Conservation (phyloP, 768 basidiomycete species). For the Pholiota microspora region DNA sequence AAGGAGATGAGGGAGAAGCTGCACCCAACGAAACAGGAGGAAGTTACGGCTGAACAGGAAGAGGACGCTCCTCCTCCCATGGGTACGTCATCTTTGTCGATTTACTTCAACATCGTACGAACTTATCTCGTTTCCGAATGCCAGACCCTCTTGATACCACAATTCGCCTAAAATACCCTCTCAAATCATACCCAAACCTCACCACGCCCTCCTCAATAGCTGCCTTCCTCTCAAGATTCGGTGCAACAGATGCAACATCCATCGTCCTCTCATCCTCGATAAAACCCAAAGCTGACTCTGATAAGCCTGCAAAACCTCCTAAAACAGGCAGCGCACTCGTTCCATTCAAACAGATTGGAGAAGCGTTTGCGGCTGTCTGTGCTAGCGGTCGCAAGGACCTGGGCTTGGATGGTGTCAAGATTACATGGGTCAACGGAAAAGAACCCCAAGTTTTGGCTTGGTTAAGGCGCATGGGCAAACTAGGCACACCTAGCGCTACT, state of each 20-base stretch:
- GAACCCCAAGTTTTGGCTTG: conserved; percentile 74
- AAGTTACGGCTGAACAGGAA: conserved; percentile 27
- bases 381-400: conserved; percentile 49
- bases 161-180: conserved; percentile 65
- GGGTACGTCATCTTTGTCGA: conserved; percentile 32
- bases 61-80: conserved; percentile 52
- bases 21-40: conserved; percentile 24
- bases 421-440: conserved; percentile 70
- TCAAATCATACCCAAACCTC: conserved; percentile 57
- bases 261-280: conserved; percentile 66
- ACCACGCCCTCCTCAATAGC: conserved; percentile 48
- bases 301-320: conserved; percentile 43
- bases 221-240: conserved; percentile 56
- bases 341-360: conserved; percentile 72
- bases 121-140: no score
- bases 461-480: conserved; percentile 70
- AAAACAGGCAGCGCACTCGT: conserved; percentile 72
- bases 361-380: conserved; percentile 75
- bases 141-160: conserved; percentile 76
- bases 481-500: conserved; percentile 31
- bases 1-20: conserved; percentile 46
- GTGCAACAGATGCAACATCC: conserved; percentile 57
- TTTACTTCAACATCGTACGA: conserved; percentile 2
- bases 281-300: conserved; percentile 45
- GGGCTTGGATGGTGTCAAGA: conserved; percentile 61